Base-by-base conservation (phyloP, 108 stramenopile genomes). In the Bacterosira constricta region DNA sequence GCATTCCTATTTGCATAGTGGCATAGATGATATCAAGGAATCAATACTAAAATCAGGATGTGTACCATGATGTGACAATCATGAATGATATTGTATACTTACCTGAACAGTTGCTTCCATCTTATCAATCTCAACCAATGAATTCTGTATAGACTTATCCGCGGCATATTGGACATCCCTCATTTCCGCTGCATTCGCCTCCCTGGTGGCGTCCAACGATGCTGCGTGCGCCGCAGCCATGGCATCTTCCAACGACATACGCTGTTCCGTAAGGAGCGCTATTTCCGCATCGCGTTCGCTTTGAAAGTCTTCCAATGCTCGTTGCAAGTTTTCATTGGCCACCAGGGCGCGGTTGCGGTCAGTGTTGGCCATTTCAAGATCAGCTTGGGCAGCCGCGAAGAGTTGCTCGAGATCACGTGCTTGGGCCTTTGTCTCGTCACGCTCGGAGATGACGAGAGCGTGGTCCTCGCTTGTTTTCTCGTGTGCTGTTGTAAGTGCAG, bases 221-320 rank as follows among this genome's bases (percentile, higher is more conserved):
- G 88, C 86, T 8, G 80, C 86, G 71, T 93, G 90, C 5, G 92
- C 90, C 4, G 86, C 88, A 27, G 46, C 64, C 8, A 86, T 73
- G 3, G 86, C 90, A 42, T 88, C 86, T 53, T 93, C 90, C 31
- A 82, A 63, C 6, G 80, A 79, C 32, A 23, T 39, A 10, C 81
- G 64, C 44, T 90, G 91, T 38, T 96, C 89, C 26, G 86, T 86
- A n/a, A 91, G 51, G 30, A 96, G 51, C 13, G 54, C 75, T 47
- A 91, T 76, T 73, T 96, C 94, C 1, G 94, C 87, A 61, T 90
- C 91, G 18, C 94, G 72, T 73, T 96, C 94, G 27, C 79, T 82
- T 74, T 96, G 91, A 42, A 96, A 91, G 31, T 86, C 84, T 77
- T 92, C 90, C 60, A 96, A 51, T 7, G 94, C 94, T 41, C 39